phyloP scores from a whole-genome alignment of 1,139 yeast genomes.

The Pichia sp. region DNA sequence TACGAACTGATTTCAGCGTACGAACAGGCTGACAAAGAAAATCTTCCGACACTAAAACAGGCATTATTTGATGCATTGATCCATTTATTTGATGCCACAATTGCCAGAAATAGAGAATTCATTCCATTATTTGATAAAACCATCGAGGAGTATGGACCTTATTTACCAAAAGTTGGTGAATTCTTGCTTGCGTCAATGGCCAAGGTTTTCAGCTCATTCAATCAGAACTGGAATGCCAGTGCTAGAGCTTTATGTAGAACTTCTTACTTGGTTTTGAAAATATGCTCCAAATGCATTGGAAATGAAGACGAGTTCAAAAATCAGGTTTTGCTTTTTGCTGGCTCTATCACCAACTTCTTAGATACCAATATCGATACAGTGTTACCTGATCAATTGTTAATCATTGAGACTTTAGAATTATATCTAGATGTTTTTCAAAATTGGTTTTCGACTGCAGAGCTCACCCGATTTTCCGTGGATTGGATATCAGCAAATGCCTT shows the following conservation, averaged over 20 bases:
- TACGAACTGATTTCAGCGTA: slow-evolving; percentile 31
- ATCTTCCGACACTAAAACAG: slow-evolving; percentile 19
- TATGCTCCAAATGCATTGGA: slow-evolving; percentile 26
- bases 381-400: slow-evolving; percentile 50
- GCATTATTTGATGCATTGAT: slow-evolving; percentile 47
- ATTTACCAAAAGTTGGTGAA: slow-evolving; percentile 43
- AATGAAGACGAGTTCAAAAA: slow-evolving; percentile 28
- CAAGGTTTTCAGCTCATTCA: slow-evolving; percentile 40
- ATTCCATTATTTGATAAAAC: slow-evolving; percentile 47
- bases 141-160: slow-evolving; percentile 16
- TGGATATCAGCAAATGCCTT: slow-evolving; percentile 46
- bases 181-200: slow-evolving; percentile 40
- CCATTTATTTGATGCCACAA: slow-evolving; percentile 52
- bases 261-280: slow-evolving; percentile 40
- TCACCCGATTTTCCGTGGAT: slow-evolving; percentile 32
- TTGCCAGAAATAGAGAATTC: slow-evolving; percentile 61
- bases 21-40: slow-evolving; percentile 14
- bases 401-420: slow-evolving; percentile 51
- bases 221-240: slow-evolving; percentile 50
- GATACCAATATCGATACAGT: slow-evolving; percentile 37
- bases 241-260: slow-evolving; percentile 60
- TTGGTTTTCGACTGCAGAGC: slow-evolving; percentile 32
- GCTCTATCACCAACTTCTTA: slow-evolving; percentile 40
- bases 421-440: slow-evolving; percentile 37
- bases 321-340: slow-evolving; percentile 29